Conservation (phyloP, 2,329 filamentous ascomycete genomes). For the Pseudogymnoascus destructans region DNA sequence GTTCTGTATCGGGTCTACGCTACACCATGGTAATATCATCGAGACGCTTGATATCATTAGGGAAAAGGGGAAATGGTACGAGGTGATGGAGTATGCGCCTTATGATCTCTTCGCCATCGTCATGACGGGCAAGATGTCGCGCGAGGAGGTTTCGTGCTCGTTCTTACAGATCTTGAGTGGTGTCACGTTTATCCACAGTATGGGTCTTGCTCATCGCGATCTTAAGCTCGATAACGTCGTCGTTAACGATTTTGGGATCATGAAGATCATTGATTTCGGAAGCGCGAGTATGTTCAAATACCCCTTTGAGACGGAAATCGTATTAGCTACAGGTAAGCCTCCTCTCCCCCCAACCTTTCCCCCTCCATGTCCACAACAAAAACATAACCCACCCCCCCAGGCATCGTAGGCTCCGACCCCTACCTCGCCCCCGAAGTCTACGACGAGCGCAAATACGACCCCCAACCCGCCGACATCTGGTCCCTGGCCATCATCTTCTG, state of each 20-base stretch:
- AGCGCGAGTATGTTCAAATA: conserved; percentile 96
- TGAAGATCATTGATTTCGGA: conserved; percentile 99
- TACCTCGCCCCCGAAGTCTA: conserved; percentile 97
- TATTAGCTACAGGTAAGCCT: conserved; percentile 62
- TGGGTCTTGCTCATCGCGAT: conserved; percentile 89
- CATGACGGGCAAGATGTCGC: conserved; percentile 95
- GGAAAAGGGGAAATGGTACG: conserved; percentile 89
- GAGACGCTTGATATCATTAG: conserved; percentile 94
- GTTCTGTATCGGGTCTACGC: conserved; percentile 92
- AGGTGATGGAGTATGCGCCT: conserved; percentile 98
- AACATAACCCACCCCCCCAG: conserved; percentile 28
- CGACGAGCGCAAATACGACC: conserved; percentile 84
- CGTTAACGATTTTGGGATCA: conserved; percentile 88
- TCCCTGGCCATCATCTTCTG: conserved; percentile 97
- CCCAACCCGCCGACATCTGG: conserved; percentile 91
- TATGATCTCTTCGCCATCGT: conserved; percentile 95
- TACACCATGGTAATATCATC: conserved; percentile 97
- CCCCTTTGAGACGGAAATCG: conserved; percentile 84
- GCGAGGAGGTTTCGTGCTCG: conserved; percentile 79
- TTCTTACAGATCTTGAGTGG: conserved; percentile 93
- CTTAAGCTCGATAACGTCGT: conserved; percentile 97
- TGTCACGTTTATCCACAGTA: conserved; percentile 85
- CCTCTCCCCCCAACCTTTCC: not conserved
- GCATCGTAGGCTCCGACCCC: conserved; percentile 75
- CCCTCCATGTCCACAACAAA: conserved; percentile 6